Evolutionary conservation across 2,329 filamentous ascomycete species (phyloP).

Genomic region (Cercospora beticola): DNA sequence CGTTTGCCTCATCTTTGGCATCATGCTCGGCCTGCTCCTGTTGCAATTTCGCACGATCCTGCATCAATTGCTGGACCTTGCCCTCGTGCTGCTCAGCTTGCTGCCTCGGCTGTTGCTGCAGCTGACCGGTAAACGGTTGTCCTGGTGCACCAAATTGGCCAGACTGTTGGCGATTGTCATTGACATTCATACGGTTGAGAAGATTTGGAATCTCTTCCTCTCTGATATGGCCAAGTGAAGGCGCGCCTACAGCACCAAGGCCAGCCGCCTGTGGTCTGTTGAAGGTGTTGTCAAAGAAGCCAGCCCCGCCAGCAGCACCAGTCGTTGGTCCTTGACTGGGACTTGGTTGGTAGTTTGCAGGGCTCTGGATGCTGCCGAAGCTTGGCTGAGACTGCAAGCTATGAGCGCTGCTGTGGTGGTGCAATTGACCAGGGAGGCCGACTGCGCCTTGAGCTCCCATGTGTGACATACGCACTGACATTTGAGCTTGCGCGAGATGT

Average conservation of each 20-base stretch:
- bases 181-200: conserved; percentile 64
- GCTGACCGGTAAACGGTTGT: conserved; percentile 48
- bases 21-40: conserved; percentile 62
- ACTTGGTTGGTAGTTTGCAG: conserved; percentile 61
- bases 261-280: conserved; percentile 42
- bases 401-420: conserved; percentile 93
- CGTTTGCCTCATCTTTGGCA: conserved; percentile 43
- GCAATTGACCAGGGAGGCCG: conserved; percentile 58
- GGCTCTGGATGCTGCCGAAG: conserved; percentile 92
- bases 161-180: conserved; percentile 48
- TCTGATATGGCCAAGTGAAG: conserved; percentile 50
- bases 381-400: conserved; percentile 96
- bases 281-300: conserved; percentile 68
- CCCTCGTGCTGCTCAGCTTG: conserved; percentile 49
- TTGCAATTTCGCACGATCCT: conserved; percentile 60
- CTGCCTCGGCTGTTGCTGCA: conserved; percentile 37
- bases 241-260: conserved; percentile 48
- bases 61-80: conserved; percentile 60
- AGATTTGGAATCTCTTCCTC: conserved; percentile 70
- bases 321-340: conserved; percentile 50
- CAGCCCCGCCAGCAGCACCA: conserved; percentile 35
- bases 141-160: conserved; percentile 50
- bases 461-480: conserved; percentile 67
- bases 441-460: conserved; percentile 51
- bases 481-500: conserved; percentile 82